phyloP scores from a whole-genome alignment of 2,329 filamentous ascomycete genomes.

The Aspergillus sp. region DNA sequence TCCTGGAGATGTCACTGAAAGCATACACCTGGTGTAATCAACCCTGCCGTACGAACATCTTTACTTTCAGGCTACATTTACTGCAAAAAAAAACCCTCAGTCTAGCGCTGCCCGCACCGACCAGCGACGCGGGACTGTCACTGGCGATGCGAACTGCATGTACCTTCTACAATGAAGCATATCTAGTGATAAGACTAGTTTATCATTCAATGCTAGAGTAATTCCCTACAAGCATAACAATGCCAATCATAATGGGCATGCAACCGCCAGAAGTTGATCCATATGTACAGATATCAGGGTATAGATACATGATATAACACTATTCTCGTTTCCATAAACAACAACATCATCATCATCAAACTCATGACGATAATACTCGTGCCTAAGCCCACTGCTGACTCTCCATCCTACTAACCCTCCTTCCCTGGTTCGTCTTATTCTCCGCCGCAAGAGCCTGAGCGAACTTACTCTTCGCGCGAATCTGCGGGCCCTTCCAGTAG shows the following conservation, averaged over 20 bases:
- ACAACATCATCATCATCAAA: too few relatives aligned
- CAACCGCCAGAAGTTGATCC: neutral
- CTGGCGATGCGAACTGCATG: neutral
- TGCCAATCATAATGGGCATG: neutral
- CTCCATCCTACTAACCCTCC: slow-evolving; percentile 15
- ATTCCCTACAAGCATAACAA: too few relatives aligned
- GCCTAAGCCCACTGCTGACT: neutral
- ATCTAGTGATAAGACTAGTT: too few relatives aligned
- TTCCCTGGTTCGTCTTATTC: slow-evolving; percentile 17
- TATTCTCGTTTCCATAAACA: too few relatives aligned
- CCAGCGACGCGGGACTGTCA: neutral
- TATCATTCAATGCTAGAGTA: too few relatives aligned
- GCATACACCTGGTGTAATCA: too few relatives aligned
- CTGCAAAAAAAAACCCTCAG: too few relatives aligned
- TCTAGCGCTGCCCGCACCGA: too few relatives aligned
- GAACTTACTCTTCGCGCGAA: slow-evolving; percentile 54
- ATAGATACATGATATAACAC: neutral
- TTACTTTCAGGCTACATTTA: too few relatives aligned
- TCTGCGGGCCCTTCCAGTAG: slow-evolving; percentile 55
- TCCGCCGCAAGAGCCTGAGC: slow-evolving; percentile 41
- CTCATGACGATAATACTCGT: neutral
- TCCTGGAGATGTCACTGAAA: too few relatives aligned
- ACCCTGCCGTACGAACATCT: too few relatives aligned
- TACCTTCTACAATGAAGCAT: too few relatives aligned
- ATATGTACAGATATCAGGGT: neutral